Evolutionary conservation across 1,139 yeast genomes (phyloP), one percentile per base, ranked within the genome.

Genomic region (Geotrichum phurueaensis): DNA sequence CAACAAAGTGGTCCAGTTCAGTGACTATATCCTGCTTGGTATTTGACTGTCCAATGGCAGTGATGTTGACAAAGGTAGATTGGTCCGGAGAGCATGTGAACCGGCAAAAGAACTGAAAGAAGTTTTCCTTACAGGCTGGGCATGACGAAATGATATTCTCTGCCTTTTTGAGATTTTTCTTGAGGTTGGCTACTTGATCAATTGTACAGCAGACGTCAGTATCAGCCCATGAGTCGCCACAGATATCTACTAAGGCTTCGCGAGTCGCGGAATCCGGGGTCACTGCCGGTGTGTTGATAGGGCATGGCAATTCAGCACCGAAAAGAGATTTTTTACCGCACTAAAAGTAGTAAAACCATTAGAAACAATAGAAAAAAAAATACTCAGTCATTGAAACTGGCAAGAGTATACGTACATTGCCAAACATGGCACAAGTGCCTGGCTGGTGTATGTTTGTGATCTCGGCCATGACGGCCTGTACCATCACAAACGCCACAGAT

Each of bases 11-110:
- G 55, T 84, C 82, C 52, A 92, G 73, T 69, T 87, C 96, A 0
- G 86, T 80, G 0, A 91, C 96, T 7, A 90, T 81, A 1, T 78
- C 82, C 60, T 80, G 73, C 5, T 84, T 83, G 1, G 84, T 77
- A 59, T 80, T 80, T 0, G 96, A 84, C 1, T 68, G 70, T 15
- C 79, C 82, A 0, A 84, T 81, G 29, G 77, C 75, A 0, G 88
- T 82, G 27, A 92, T 82, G 65, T 89, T 81, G 29, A 91, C 81
- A 74, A 91, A 94, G 22, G 76, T 73, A 0, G 91, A 81, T 72
- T 94, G 98, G 68, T 89, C 77, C 0, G 97, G 86, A 1, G 97
- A 88, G 73, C 99, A 94, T 0, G 97, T 88, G 73, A 94, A 91
- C 57, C 86, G 84, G 75, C 98, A 94, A 70, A 91, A 89, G 67